phyloP scores from a whole-genome alignment of 805 yeast species.

The Saccharomycopsis lassenensis region DNA sequence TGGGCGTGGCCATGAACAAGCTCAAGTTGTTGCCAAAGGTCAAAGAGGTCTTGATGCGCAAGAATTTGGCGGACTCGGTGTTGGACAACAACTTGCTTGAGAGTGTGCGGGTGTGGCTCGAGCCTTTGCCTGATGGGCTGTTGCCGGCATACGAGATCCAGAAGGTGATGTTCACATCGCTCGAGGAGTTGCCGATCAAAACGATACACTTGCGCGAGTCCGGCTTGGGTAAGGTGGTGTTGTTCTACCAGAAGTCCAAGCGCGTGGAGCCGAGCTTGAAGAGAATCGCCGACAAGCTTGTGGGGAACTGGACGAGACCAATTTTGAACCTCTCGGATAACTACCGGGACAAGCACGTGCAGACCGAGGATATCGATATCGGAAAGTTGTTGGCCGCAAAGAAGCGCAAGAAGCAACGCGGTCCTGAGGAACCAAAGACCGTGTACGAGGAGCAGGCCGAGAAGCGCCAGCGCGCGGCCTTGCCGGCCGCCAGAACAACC shows the following conservation, averaged over 20 bases:
- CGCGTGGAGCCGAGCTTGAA: constrained; percentile 82
- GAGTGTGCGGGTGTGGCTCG: constrained; percentile 93
- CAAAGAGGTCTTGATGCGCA: constrained; percentile 61
- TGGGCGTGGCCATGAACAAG: constrained; percentile 47
- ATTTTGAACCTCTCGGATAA: constrained; percentile 92
- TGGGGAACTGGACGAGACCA: constrained; percentile 98
- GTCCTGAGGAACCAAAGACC: constrained; percentile 33
- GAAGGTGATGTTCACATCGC: constrained; percentile 66
- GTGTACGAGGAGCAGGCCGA: constrained; percentile 85
- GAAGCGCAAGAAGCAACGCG: constrained; percentile 25
- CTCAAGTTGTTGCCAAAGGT: constrained; percentile 74
- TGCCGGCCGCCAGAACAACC: constrained; percentile 82
- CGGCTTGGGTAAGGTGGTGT: constrained; percentile 85
- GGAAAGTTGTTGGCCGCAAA: constrained; percentile 18
- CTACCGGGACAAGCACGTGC: constrained; percentile 76
- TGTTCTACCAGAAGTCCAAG: constrained; percentile 86
- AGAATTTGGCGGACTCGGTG: constrained; percentile 81
- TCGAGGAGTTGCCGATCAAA: constrained; percentile 77
- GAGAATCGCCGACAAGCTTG: constrained; percentile 78
- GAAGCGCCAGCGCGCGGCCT: constrained; percentile 89
- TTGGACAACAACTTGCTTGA: constrained; percentile 89
- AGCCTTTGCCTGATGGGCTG: constrained; percentile 95
- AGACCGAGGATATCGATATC: constrained; percentile 57
- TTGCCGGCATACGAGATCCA: constrained; percentile 97
- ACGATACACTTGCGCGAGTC: constrained; percentile 91